A percentile compares a stretch with the other conserved stretches of the same genome.
phyloP scores from a whole-genome alignment of 192 early-diverging fungal species.

The Podila verticillata region DNA sequence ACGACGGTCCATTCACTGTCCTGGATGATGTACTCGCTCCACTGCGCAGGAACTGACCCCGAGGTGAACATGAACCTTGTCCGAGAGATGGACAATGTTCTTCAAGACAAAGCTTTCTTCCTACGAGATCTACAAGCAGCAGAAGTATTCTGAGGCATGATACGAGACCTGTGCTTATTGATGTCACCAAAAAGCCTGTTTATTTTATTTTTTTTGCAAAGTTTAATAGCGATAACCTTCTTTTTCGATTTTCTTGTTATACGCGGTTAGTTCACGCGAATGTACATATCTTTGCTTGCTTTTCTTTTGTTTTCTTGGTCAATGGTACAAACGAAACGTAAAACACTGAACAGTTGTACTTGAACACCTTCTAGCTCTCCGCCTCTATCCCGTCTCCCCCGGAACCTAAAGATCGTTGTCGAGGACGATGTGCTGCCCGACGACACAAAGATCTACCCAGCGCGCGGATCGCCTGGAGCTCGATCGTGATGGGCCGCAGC shows the following conservation, averaged over 20 bases:
- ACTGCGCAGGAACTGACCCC: slow-evolving; percentile 44
- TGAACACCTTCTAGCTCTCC: slow-evolving; percentile 58
- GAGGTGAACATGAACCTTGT: slow-evolving; percentile 21
- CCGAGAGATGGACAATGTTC: slow-evolving; percentile 41
- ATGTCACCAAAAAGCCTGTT: not conserved
- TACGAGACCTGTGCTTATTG: not conserved
- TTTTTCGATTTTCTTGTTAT: not conserved
- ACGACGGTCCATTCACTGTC: slow-evolving; percentile 62
- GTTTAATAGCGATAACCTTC: not conserved
- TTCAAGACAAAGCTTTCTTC: slow-evolving; percentile 14
- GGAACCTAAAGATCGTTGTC: slow-evolving; percentile 57
- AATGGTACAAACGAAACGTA: not conserved
- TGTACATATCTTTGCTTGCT: not conserved
- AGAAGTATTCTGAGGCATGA: slow-evolving; percentile 48
- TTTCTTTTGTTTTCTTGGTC: not conserved
- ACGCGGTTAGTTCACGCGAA: not conserved
- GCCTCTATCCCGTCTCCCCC: slow-evolving; percentile 71
- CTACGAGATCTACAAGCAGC: slow-evolving; percentile 43
- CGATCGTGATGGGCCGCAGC: slow-evolving; percentile 66
- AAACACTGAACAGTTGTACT: not conserved
- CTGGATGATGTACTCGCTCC: slow-evolving; percentile 58
- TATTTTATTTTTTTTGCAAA: no score
- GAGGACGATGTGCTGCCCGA: slow-evolving; percentile 70
- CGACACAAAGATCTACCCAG: slow-evolving; percentile 64
- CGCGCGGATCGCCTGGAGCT: slow-evolving; percentile 53